These are phyloP conservation scores for Solanum hybrid DNA, from an alignment of 305 asterid species.

Conservation along the genomic window DNA sequence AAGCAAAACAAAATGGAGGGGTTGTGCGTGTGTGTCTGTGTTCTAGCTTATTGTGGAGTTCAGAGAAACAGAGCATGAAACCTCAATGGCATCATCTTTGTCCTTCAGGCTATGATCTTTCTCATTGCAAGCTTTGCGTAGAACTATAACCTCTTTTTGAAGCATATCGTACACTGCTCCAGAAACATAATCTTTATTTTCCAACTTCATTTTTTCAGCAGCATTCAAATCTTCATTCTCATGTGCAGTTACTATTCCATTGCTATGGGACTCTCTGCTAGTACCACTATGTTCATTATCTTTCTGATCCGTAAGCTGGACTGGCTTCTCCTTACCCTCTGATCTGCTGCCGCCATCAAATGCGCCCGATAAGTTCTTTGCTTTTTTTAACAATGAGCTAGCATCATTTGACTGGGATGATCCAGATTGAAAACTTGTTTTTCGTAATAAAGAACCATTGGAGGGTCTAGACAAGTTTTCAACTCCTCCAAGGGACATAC, in stretches of 20 bases:
- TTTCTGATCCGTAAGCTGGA: constrained; percentile 18
- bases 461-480: constrained; percentile 41
- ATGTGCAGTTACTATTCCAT: constrained; percentile 27
- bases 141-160: constrained; percentile 73
- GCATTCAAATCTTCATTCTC: constrained; percentile 33
- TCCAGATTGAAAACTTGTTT: constrained; percentile 23
- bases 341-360: constrained; percentile 30
- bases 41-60: neutral
- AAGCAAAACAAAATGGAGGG: neutral
- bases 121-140: constrained; percentile 67
- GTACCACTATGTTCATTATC: constrained; percentile 20
- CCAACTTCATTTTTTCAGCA: constrained; percentile 34
- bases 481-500: constrained; percentile 54
- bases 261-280: constrained; percentile 23
- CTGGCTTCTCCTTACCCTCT: constrained; percentile 26
- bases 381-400: constrained; percentile 36
- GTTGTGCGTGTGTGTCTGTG: neutral
- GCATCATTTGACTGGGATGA: constrained; percentile 28
- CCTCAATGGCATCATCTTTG: constrained; percentile 83
- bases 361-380: constrained; percentile 30
- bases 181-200: constrained; percentile 55
- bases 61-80: constrained; percentile 9
- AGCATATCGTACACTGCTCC: constrained; percentile 71
- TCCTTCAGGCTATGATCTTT: constrained; percentile 76
- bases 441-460: constrained; percentile 39